Evolutionary conservation across 305 asterid genomes (phyloP), one percentile per base, ranked within the genome.

Genomic region (Galium porrigens): DNA sequence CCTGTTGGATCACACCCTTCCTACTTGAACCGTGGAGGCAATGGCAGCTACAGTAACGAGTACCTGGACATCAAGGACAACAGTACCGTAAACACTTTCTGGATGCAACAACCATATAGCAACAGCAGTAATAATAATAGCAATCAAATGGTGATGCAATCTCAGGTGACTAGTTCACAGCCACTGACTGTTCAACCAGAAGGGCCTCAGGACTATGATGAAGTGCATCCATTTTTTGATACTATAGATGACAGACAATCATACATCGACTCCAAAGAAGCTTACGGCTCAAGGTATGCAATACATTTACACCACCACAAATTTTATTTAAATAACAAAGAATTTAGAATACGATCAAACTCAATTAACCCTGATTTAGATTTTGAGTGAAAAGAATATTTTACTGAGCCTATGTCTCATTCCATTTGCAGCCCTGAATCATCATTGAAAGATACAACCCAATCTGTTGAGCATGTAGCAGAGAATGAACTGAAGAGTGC

Each of bases 401-500:
- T 48, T 14, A 18, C 17, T 27, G 32, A 12, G 34, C 18, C 53
- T 9, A 17, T 33, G 3, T 10, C n/a, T 27, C n/a, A 3, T 17
- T 20, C 41, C n/a, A 63, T 62, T 36, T 65, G 83, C 87, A 86
- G 96, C 72, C 76, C 90, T 64, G 94, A 86, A 70, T 86, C 94
- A 46, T 68, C 96, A 48, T 12, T 79, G 63, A 83, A 81, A 61
- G 89, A 83, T 68, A 71, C 83, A 3, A 80, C 83, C 70, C 86
- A 83, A 30, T 71, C 80, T 14, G 73, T 82, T 25, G 88, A 84
- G 75, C 85, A 80, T 72, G 85, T 83, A 66, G 85, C 77, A 49
- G 94, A 79, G 72, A 83, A 86, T 71, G 94, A 89, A 68, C 70
- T 89, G 46, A 89, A 81, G 85, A 85, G 78, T 59, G 89, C 88